A percentile compares a stretch with the other conserved stretches of the same genome.
phyloP scores from a whole-genome alignment of 768 basidiomycete genomes.

The Trametes elegans region DNA sequence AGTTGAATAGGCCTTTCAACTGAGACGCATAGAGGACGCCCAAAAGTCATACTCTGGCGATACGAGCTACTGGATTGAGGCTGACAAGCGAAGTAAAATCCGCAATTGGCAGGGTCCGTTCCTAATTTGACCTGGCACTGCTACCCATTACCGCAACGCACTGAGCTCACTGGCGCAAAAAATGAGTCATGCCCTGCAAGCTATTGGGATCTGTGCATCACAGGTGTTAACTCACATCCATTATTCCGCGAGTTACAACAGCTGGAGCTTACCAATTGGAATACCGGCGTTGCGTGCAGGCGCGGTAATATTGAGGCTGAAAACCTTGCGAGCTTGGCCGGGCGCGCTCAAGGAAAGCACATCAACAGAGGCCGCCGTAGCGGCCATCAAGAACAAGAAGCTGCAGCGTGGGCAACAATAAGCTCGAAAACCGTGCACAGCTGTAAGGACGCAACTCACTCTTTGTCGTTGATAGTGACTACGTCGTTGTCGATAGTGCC shows the following conservation, averaged over 20 bases:
- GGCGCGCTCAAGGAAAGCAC: slow-evolving; percentile 39
- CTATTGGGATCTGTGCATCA: not conserved
- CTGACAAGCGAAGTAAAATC: too few species aligned
- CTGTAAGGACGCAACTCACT: slow-evolving; percentile 17
- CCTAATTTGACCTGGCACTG: too few species aligned
- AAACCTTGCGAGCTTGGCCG: slow-evolving; percentile 33
- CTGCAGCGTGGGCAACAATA: slow-evolving; percentile 19
- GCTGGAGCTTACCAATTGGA: slow-evolving; percentile 30
- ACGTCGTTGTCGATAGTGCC: slow-evolving; percentile 28
- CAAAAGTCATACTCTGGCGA: too few species aligned
- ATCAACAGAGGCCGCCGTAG: slow-evolving; percentile 37
- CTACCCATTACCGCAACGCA: not conserved
- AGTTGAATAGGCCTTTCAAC: too few species aligned
- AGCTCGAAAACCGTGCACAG: not conserved
- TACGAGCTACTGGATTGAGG: too few species aligned
- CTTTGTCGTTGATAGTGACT: slow-evolving; percentile 28
- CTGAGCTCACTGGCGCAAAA: not conserved
- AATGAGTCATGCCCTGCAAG: not conserved
- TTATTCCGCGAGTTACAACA: not conserved
- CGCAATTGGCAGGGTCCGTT: too few species aligned
- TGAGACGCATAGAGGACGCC: too few species aligned
- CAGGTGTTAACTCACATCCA: too few species aligned
- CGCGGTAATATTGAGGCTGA: slow-evolving; percentile 31
- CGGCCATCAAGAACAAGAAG: slow-evolving; percentile 40
- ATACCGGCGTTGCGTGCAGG: slow-evolving; percentile 32